A percentile compares a stretch with the other conserved stretches of the same genome.
Conservation (phyloP, 1,284 basidiomycete genomes). For the Irpex rosettiformis region DNA sequence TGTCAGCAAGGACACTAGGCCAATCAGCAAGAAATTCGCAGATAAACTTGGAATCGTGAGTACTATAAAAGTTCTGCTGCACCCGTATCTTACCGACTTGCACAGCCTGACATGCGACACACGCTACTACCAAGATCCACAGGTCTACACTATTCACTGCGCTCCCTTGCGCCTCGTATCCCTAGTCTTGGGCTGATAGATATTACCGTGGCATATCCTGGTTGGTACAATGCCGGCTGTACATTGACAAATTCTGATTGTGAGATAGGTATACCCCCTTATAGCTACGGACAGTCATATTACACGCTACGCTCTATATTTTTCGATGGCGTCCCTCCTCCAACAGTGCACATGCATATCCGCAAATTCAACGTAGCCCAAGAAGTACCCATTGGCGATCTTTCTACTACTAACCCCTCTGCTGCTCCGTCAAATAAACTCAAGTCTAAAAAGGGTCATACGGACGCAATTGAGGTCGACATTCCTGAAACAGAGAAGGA, state of each 20-base stretch:
- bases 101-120: constrained; percentile 76
- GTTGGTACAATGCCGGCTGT: constrained; percentile 32
- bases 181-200: constrained; percentile 83
- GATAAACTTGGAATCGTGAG: constrained; percentile 80
- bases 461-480: constrained; percentile 47
- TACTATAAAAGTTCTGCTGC: constrained; percentile 17
- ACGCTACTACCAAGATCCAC: constrained; percentile 87
- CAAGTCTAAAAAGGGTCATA: constrained; percentile 12
- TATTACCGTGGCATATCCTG: constrained; percentile 88
- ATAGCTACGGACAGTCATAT: constrained; percentile 77
- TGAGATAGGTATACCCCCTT: constrained; percentile 58
- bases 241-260: too few relatives aligned
- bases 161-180: constrained; percentile 76
- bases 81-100: constrained; percentile 5
- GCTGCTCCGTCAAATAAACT: constrained; percentile 27
- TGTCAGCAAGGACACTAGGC: constrained; percentile 78
- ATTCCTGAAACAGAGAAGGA: constrained; percentile 66
- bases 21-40: constrained; percentile 80
- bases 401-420: constrained; percentile 36
- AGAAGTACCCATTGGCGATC: constrained; percentile 65
- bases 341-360: constrained; percentile 83
- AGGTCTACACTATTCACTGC: constrained; percentile 82
- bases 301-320: constrained; percentile 91
- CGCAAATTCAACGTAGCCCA: constrained; percentile 66
- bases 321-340: constrained; percentile 79